Conservation (phyloP, 805 yeast species). For the Candida morakotiae region DNA sequence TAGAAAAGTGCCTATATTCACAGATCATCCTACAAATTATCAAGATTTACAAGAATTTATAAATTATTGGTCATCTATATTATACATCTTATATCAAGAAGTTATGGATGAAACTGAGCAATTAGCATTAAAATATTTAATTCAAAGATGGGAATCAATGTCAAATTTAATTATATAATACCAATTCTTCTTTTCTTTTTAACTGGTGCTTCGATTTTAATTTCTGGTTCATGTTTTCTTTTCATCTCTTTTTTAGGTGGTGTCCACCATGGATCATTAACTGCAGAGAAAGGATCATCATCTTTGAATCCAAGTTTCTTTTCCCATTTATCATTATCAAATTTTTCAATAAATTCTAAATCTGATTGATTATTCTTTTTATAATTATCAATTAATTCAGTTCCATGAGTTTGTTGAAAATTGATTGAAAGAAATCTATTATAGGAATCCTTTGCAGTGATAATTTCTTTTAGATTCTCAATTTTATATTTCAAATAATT, state of each 20-base stretch:
- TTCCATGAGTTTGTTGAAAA: conserved; percentile 30
- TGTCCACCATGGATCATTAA: too few species aligned
- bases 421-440: conserved; percentile 29
- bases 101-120: conserved; percentile 23
- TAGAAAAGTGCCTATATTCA: conserved; percentile 15
- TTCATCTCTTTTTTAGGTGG: too few species aligned
- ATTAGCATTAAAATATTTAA: conserved; percentile 23
- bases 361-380: conserved; percentile 14
- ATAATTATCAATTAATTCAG: conserved; percentile 28
- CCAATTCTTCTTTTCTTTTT: conserved; percentile 8
- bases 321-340: conserved; percentile 10
- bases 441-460: conserved; percentile 28
- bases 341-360: conserved; percentile 8
- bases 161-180: conserved; percentile 1
- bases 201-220: neutral
- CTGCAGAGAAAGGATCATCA: too few species aligned
- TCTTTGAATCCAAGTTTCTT: too few species aligned
- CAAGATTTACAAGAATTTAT: conserved; percentile 34
- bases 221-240: neutral
- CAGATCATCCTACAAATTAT: conserved; percentile 10
- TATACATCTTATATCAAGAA: conserved; percentile 39
- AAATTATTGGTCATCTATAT: conserved; percentile 48
- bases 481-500: conserved; percentile 15
- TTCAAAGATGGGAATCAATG: conserved; percentile 30
- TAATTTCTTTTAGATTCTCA: conserved; percentile 15